Conservation (phyloP, 2,329 filamentous ascomycete species). For the Calonectria fujianensis region DNA sequence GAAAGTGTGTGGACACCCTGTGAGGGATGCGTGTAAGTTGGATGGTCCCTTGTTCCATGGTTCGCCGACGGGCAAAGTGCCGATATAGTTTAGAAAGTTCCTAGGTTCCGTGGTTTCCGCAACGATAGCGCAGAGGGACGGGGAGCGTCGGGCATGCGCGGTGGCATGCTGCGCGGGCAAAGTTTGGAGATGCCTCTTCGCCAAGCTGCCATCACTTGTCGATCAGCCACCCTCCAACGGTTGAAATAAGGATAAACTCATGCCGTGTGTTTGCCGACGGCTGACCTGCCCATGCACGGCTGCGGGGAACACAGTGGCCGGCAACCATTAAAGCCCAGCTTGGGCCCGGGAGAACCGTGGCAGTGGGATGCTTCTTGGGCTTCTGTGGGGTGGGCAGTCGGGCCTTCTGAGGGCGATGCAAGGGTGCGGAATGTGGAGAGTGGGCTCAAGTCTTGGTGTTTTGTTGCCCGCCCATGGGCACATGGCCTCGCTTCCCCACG, state of each 20-base stretch:
- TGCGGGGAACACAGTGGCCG: constrained; percentile 7
- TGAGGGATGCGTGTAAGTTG: constrained; percentile 21
- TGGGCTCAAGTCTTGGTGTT: not conserved
- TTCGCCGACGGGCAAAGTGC: not conserved
- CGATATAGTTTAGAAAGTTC: not conserved
- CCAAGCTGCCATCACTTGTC: not conserved
- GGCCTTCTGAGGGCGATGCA: constrained; percentile 28
- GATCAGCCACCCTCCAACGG: constrained; percentile 21
- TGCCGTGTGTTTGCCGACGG: constrained; percentile 21
- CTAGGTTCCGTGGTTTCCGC: constrained; percentile 7
- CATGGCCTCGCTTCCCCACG: constrained; percentile 13
- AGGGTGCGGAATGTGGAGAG: constrained; percentile 22
- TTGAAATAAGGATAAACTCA: constrained; percentile 30
- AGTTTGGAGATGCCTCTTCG: not conserved
- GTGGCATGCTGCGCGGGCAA: not conserved
- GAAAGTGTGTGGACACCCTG: not conserved
- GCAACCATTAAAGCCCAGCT: not conserved
- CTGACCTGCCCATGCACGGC: not conserved
- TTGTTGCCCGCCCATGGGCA: not conserved
- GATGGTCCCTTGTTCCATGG: constrained; percentile 20
- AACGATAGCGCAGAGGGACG: not conserved
- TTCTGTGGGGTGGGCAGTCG: constrained; percentile 31
- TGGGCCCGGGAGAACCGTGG: not conserved
- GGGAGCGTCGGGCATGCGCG: not conserved
- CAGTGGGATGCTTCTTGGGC: constrained; percentile 25